These are phyloP conservation scores for Xylaria sp. DNA, from an alignment of 495 filamentous ascomycete genomes.

Conservation along the genomic window DNA sequence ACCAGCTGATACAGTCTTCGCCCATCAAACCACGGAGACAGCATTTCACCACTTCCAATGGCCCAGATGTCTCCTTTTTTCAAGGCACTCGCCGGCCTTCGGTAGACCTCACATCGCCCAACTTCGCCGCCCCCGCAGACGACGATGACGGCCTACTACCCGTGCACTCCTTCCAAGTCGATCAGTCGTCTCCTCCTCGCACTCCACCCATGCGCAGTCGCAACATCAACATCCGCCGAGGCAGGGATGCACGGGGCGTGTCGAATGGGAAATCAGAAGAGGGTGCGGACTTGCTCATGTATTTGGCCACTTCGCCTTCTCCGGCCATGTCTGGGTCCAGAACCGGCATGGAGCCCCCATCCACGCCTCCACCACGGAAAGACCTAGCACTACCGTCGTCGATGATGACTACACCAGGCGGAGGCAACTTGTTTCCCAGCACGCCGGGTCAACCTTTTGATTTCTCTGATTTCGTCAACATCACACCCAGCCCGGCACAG, in stretches of 20 bases:
- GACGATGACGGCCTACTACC: slow-evolving; percentile 83
- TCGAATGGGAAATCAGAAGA: slow-evolving; percentile 63
- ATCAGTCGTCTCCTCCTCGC: slow-evolving; percentile 77
- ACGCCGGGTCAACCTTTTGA: slow-evolving; percentile 79
- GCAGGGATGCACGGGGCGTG: slow-evolving; percentile 43
- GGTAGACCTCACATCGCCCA: slow-evolving; percentile 69
- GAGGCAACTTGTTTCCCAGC: slow-evolving; percentile 63
- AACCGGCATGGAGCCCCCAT: slow-evolving; percentile 71
- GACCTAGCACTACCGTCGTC: slow-evolving; percentile 78
- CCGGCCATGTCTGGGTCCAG: slow-evolving; percentile 62
- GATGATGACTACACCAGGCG: slow-evolving; percentile 87
- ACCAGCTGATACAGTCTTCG: slow-evolving; percentile 81
- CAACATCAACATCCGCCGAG: slow-evolving; percentile 46
- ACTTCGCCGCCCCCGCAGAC: slow-evolving; percentile 70
- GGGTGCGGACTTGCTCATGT: slow-evolving; percentile 89
- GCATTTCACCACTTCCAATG: slow-evolving; percentile 66
- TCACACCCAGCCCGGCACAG: slow-evolving; percentile 94
- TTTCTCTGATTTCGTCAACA: slow-evolving; percentile 96
- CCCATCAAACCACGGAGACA: slow-evolving; percentile 73
- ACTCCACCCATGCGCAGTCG: slow-evolving; percentile 77
- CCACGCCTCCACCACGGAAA: slow-evolving; percentile 84
- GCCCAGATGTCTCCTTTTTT: slow-evolving; percentile 74
- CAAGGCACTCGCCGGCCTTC: slow-evolving; percentile 63
- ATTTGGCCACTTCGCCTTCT: slow-evolving; percentile 90
- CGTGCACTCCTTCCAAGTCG: slow-evolving; percentile 70